Evolutionary conservation across 768 basidiomycete species (phyloP), one percentile per base, ranked within the genome.

Genomic region (Amanita subjunquillea): DNA sequence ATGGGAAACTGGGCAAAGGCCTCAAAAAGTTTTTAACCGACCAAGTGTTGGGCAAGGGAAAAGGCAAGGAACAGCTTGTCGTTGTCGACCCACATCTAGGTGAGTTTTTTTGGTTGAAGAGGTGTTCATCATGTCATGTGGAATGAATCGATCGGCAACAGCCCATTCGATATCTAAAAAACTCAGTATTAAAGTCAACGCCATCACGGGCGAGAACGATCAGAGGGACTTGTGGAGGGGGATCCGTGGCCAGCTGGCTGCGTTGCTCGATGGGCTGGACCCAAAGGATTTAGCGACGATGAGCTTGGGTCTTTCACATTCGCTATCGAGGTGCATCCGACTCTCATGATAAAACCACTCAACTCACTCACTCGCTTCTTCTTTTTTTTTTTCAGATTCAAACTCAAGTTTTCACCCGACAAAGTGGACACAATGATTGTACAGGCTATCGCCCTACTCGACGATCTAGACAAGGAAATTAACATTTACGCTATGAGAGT

Each of bases 341-440:
- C 22, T 10, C 23, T 17, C 17, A 17, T 17, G 4, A 34, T 12
- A 32, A 8, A 10, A 9, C 9, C 0, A 1, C 2, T 4, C 9
- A 13, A 4, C 12, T 4, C 10, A 4, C 32, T 1, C 12, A 34
- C 32, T 34, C 32, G 4, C 10, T 3, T 4, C 2, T 3, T 4
- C 1, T 3, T 17, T 15, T 12, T 1, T 12, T 3, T 10, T 23
- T 50, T 30, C 57, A 95, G 94, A 55, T 99, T 95, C 75, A 99
- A 98, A 76, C 79, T 99, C 61, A 99, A 99, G 71, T 98, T 99
- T 71, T 98, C 96, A 6, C 95, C 96, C 6, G 96, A 98, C 73
- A 98, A 98, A 71, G 94, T 99, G 44, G 96, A 99, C 65, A 97
- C 94, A 6, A 99, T 99, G 96, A 88, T 99, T 54, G 88, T 98